Percentiles rank a stretch among this genome's conserved stretches.
phyloP scores from a whole-genome alignment of 768 basidiomycete genomes.

The Mycena alexandri region DNA sequence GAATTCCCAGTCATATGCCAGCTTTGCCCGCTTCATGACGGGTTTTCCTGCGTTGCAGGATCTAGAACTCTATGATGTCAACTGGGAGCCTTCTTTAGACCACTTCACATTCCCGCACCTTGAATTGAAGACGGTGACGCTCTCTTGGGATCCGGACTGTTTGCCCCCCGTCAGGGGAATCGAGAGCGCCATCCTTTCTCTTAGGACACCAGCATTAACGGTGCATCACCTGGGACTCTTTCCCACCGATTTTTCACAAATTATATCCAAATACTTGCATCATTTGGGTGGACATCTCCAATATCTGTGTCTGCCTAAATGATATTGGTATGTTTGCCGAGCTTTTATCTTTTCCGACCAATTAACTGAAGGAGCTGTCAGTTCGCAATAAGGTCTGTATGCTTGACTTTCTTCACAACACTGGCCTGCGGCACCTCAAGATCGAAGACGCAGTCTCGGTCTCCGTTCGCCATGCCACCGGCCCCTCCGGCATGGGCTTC shows the following conservation, averaged over 20 bases:
- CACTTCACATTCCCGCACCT: background rate
- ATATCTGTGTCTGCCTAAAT: background rate
- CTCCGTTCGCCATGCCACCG: background rate
- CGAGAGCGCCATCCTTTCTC: background rate
- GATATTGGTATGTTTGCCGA: background rate
- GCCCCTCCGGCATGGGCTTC: background rate
- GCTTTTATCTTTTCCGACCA: no score
- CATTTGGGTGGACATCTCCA: background rate
- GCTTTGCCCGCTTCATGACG: conserved; percentile 7
- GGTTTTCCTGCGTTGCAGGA: background rate
- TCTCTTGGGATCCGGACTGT: background rate
- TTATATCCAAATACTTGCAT: background rate
- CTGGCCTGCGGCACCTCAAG: background rate
- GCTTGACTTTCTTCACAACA: conserved; percentile 1
- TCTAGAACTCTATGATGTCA: background rate
- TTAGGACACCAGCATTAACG: background rate
- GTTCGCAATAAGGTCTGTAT: background rate
- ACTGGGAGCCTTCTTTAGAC: background rate
- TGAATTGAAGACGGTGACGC: background rate
- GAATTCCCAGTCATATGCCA: background rate
- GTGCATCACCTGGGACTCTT: background rate
- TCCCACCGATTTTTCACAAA: background rate
- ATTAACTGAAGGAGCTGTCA: background rate
- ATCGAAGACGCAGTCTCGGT: background rate
- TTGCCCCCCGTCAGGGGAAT: background rate